A percentile compares a stretch with the other conserved stretches of the same genome.
phyloP scores from a whole-genome alignment of 129 eudicot genomes.

The Cynara cardunculus region DNA sequence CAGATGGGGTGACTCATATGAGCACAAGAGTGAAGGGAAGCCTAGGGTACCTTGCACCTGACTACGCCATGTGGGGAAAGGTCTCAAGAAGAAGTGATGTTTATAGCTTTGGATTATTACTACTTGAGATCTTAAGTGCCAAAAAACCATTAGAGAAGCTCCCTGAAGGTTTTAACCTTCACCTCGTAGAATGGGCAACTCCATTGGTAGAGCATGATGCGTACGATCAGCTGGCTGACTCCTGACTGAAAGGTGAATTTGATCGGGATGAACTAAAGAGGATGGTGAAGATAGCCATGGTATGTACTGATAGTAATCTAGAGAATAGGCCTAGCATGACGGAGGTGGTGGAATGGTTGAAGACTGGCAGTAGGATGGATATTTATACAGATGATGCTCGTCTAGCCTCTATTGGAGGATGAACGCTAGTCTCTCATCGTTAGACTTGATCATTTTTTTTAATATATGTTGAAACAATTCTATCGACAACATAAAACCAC shows the following conservation, averaged over 20 bases:
- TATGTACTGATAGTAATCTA: slow-evolving; percentile 50
- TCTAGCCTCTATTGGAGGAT: no score
- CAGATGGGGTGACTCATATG: slow-evolving; percentile 74
- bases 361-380: slow-evolving; percentile 42
- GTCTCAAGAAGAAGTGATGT: slow-evolving; percentile 82
- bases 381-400: no score
- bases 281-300: slow-evolving; percentile 49
- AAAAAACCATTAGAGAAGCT: slow-evolving; percentile 71
- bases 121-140: slow-evolving; percentile 65
- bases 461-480: no score
- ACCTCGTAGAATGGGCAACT: slow-evolving; percentile 68
- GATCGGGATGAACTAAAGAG: slow-evolving; percentile 42
- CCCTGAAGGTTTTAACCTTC: slow-evolving; percentile 64
- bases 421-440: no score
- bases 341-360: slow-evolving; percentile 62
- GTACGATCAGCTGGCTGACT: slow-evolving; percentile 61
- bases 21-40: slow-evolving; percentile 82
- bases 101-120: slow-evolving; percentile 68
- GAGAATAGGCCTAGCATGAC: slow-evolving; percentile 75
- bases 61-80: slow-evolving; percentile 88
- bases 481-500: no score
- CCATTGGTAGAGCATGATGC: slow-evolving; percentile 53
- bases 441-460: no score
- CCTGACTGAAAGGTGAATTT: slow-evolving; percentile 52
- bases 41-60: slow-evolving; percentile 80